phyloP scores from a whole-genome alignment of 495 filamentous ascomycete genomes.

The Penicillium pancosmium region DNA sequence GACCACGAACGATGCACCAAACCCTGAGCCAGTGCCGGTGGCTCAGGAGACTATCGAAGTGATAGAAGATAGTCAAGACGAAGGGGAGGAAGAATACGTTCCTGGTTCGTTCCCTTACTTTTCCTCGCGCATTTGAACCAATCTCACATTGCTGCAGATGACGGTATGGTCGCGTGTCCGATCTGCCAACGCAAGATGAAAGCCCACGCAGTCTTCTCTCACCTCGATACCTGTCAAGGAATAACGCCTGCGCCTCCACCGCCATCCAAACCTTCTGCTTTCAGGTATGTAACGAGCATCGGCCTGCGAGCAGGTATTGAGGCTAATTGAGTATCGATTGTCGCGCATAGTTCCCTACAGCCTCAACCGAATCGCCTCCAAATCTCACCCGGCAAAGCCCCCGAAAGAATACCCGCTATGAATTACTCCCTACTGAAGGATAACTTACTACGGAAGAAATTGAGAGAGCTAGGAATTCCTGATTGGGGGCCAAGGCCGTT shows the following conservation, averaged over 20 bases:
- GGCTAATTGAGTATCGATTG: constrained; percentile 18
- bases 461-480: constrained; percentile 81
- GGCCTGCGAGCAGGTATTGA: not conserved
- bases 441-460: constrained; percentile 70
- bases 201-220: constrained; percentile 66
- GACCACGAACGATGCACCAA: not conserved
- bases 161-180: constrained; percentile 81
- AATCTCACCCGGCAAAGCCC: constrained; percentile 34
- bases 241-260: constrained; percentile 7
- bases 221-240: constrained; percentile 68
- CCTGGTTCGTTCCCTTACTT: constrained; percentile 16
- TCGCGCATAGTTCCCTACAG: constrained; percentile 27
- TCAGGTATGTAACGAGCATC: constrained; percentile 31
- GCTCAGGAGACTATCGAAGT: constrained; percentile 20
- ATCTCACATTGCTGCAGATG: constrained; percentile 51
- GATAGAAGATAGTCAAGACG: constrained; percentile 45
- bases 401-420: constrained; percentile 69
- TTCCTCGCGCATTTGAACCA: constrained; percentile 7
- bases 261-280: constrained; percentile 21
- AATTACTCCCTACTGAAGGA: constrained; percentile 85
- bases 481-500: constrained; percentile 63
- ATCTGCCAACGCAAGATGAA: constrained; percentile 81
- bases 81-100: constrained; percentile 34
- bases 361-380: constrained; percentile 13
- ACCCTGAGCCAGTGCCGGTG: not conserved